A percentile compares a stretch with the other conserved stretches of the same genome.
Conservation (phyloP, 2,329 filamentous ascomycete species). For the Xylaria sp. region DNA sequence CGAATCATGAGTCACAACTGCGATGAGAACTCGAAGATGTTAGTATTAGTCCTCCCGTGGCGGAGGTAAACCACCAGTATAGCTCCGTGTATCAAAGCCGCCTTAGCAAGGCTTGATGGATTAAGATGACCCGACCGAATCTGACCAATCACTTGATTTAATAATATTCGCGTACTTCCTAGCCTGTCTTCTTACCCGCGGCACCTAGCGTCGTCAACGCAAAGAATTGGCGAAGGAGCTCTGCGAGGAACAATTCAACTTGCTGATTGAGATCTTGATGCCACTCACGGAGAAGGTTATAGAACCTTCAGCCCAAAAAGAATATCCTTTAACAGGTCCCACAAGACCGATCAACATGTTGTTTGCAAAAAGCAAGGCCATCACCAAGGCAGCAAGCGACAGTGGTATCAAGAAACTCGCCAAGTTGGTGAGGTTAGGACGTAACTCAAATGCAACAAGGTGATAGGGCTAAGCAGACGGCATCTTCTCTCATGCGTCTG, state of each 20-base stretch:
- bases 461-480: conserved; percentile 43
- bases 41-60: conserved; percentile 39
- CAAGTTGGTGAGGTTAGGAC: conserved; percentile 42
- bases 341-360: conserved; percentile 42
- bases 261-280: conserved; percentile 35
- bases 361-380: conserved; percentile 44
- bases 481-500: neutral
- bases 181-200: conserved; percentile 30
- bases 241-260: conserved; percentile 36
- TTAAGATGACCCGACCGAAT: conserved; percentile 37
- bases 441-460: conserved; percentile 46
- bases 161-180: conserved; percentile 35
- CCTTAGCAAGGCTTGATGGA: conserved; percentile 43
- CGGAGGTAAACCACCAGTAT: conserved; percentile 44
- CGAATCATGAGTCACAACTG: conserved; percentile 42
- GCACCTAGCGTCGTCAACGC: conserved; percentile 39
- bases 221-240: conserved; percentile 44
- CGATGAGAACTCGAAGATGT: conserved; percentile 45
- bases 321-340: conserved; percentile 35
- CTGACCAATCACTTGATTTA: neutral
- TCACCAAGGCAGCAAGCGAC: conserved; percentile 47
- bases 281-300: conserved; percentile 29
- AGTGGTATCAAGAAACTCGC: conserved; percentile 42
- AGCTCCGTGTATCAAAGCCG: conserved; percentile 41
- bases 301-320: conserved; percentile 33